Conservation (phyloP, 2,329 filamentous ascomycete species). For the Coleophoma cylindrospora region DNA sequence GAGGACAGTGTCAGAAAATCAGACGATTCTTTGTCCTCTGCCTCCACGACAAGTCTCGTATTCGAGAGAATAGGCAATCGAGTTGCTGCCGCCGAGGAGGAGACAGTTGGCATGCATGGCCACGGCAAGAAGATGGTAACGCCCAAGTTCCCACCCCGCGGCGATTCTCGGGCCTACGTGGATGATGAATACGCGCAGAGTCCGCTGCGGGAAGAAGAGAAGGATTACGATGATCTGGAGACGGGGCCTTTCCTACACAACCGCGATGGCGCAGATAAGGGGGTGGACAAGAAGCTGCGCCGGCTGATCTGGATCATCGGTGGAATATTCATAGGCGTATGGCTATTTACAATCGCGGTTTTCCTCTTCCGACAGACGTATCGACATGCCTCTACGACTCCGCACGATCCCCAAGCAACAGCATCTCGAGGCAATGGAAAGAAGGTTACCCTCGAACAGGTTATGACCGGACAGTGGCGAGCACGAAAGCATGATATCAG, state of each 20-base stretch:
- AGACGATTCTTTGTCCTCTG: slow-evolving; percentile 58
- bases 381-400: slow-evolving; percentile 56
- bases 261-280: slow-evolving; percentile 31
- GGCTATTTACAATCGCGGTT: slow-evolving; percentile 62
- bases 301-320: slow-evolving; percentile 50
- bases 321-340: slow-evolving; percentile 58
- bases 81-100: slow-evolving; percentile 12
- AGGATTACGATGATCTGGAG: slow-evolving; percentile 40
- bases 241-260: slow-evolving; percentile 33
- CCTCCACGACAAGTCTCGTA: slow-evolving; percentile 78
- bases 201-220: slow-evolving; percentile 20
- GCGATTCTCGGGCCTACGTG: slow-evolving; percentile 18
- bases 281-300: slow-evolving; percentile 61
- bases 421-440: slow-evolving; percentile 59
- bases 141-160: slow-evolving; percentile 19
- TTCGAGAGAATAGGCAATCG: slow-evolving; percentile 69
- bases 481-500: slow-evolving; percentile 61
- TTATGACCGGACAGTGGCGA: slow-evolving; percentile 61
- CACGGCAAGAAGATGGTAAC: slow-evolving; percentile 18
- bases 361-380: slow-evolving; percentile 64
- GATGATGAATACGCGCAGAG: slow-evolving; percentile 18
- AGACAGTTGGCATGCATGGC: slow-evolving; percentile 8
- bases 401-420: slow-evolving; percentile 65
- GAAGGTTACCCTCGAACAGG: slow-evolving; percentile 67
- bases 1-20: slow-evolving; percentile 16